Percentiles rank a stretch among this genome's conserved stretches.
These are phyloP conservation scores for Chalciporus pseudorubinellus DNA, from an alignment of 768 basidiomycete species.

Conservation along the genomic window DNA sequence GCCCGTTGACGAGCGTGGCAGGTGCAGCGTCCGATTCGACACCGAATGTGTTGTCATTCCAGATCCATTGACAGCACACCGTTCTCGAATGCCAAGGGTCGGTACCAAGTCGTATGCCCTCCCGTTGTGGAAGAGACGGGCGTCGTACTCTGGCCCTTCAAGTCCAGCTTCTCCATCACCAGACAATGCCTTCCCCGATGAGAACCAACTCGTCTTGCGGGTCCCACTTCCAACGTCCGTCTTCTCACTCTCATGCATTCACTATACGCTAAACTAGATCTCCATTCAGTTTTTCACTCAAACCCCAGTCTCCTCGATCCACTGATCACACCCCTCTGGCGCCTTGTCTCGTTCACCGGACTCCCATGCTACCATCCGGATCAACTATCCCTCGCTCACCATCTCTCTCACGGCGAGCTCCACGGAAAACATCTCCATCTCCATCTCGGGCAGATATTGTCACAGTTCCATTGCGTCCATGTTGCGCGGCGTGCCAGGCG, in stretches of 20 bases:
- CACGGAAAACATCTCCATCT: constrained; percentile 25
- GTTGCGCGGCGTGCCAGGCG: constrained; percentile 62
- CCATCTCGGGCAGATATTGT: constrained; percentile 39
- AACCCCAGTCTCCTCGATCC: constrained; percentile 42
- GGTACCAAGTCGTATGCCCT: constrained; percentile 66
- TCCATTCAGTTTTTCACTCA: constrained; percentile 41
- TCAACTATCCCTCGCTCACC: neutral
- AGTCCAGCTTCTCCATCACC: constrained; percentile 21
- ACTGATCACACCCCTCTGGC: constrained; percentile 38
- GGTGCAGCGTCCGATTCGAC: constrained; percentile 62
- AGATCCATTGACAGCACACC: constrained; percentile 40
- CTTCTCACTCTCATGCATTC: neutral
- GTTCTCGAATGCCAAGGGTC: constrained; percentile 47
- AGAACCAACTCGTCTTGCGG: constrained; percentile 53
- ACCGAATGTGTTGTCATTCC: constrained; percentile 73
- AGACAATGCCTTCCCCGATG: constrained; percentile 24
- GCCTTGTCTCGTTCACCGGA: constrained; percentile 55
- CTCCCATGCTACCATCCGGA: constrained; percentile 21
- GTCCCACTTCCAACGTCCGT: constrained; percentile 63
- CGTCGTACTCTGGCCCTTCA: constrained; percentile 10
- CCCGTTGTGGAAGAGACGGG: constrained; percentile 59
- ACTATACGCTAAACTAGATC: neutral
- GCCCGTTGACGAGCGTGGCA: constrained; percentile 20
- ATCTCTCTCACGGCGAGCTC: constrained; percentile 15
- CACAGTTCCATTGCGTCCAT: constrained; percentile 69